Evolutionary conservation across 2,329 filamentous ascomycete genomes (phyloP).

Genomic region (Aspergillus fischeri): DNA sequence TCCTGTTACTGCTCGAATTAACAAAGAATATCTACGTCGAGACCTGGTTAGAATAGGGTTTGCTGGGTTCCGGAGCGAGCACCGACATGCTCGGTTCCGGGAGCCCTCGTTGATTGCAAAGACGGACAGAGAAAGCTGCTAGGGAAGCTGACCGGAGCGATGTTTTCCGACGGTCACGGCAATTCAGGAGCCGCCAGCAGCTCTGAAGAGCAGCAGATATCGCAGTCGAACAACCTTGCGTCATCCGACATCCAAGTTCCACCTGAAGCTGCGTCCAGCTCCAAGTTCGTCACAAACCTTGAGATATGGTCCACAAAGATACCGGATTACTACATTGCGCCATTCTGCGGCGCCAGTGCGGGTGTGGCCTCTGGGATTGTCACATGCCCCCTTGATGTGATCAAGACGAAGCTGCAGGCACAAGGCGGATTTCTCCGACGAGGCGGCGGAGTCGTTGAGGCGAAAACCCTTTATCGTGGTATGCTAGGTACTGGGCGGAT

Average conservation of each 20-base stretch:
- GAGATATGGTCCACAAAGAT: conserved; percentile 45
- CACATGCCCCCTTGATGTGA: conserved; percentile 95
- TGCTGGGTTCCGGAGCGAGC: conserved; percentile 39
- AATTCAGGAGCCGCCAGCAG: conserved; percentile 30
- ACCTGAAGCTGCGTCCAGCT: conserved; percentile 24
- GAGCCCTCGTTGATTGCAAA: conserved; percentile 38
- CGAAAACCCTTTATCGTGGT: conserved; percentile 69
- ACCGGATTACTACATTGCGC: conserved; percentile 64
- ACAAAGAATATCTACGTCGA: conserved; percentile 3
- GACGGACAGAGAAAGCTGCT: conserved; percentile 36
- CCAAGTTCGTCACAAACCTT: conserved; percentile 33
- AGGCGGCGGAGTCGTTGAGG: conserved; percentile 36
- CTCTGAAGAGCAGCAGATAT: conserved; percentile 27
- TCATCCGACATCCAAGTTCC: conserved; percentile 22
- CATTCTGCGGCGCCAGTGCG: conserved; percentile 79
- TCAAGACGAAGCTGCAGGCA: conserved; percentile 96
- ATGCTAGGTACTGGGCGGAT: conserved; percentile 78
- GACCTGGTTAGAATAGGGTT: conserved; percentile 13
- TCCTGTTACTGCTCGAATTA: conserved; percentile 1
- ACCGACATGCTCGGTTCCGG: conserved; percentile 40
- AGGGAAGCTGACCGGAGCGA: conserved; percentile 35
- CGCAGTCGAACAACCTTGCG: conserved; percentile 19
- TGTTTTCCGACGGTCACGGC: conserved; percentile 44
- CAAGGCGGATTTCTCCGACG: conserved; percentile 72
- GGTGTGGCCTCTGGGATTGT: conserved; percentile 91